phyloP scores from a whole-genome alignment of 169 alveolate genomes.

The Besnoitia besnoiti region DNA sequence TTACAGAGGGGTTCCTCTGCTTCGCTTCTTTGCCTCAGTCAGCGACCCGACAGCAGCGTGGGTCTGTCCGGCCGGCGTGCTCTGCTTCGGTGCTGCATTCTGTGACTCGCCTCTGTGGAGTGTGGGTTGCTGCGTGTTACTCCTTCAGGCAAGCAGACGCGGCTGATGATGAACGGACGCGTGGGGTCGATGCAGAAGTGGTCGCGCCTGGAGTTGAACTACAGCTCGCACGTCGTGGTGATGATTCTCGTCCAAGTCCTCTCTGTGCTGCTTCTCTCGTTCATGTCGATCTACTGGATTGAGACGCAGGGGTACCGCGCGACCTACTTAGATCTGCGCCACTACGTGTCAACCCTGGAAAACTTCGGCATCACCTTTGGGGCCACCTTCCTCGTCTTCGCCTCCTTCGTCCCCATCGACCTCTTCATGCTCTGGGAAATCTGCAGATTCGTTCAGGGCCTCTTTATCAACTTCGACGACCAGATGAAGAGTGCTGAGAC shows the following conservation, averaged over 20 bases:
- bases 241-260: neutral
- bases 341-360: neutral
- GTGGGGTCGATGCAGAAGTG: constrained; percentile 10
- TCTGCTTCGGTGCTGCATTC: neutral
- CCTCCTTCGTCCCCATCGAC: constrained; percentile 83
- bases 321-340: neutral
- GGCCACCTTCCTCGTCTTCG: constrained; percentile 80
- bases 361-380: constrained; percentile 70
- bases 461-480: constrained; percentile 2
- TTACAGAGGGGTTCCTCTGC: too few species aligned
- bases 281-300: constrained; percentile 19
- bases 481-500: constrained; percentile 72
- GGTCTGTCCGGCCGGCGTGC: too few species aligned
- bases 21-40: too few species aligned
- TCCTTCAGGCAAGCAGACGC: neutral
- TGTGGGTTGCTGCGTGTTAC: neutral
- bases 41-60: too few species aligned
- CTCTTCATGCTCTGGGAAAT: constrained; percentile 81
- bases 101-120: neutral
- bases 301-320: constrained; percentile 18
- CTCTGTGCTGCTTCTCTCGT: neutral
- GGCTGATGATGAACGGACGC: constrained; percentile 21
- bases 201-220: constrained; percentile 9
- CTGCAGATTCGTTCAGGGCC: constrained; percentile 13
- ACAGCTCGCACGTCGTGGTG: constrained; percentile 26